Base-by-base conservation (phyloP, 768 basidiomycete species). In the Cystobasidium ongulense region DNA sequence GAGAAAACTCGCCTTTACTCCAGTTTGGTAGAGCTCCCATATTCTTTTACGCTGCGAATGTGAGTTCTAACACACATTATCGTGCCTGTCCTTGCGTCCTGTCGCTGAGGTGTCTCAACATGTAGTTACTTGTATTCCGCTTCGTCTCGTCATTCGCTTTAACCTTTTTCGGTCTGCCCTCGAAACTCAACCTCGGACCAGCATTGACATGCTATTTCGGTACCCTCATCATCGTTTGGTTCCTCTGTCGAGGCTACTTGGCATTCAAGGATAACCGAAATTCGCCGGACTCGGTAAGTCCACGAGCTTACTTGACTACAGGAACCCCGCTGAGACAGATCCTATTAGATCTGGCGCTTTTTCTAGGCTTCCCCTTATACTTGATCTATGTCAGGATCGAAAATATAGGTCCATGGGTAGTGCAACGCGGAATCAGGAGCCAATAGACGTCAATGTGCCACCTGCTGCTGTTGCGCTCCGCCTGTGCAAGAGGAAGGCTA, bases 11-110 rank as follows among this genome's bases (percentile, higher is more conserved):
- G 29, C 68, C 68, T 17, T 21, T 71, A 21, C 27, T 71, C 21
- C 68, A 59, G 25, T 57, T 71, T 31, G 68, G 68, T 23, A 29
- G 68, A 29, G n/a, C 68, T 21, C 68, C 68, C 11, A 59, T 71
- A 53, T 71, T 71, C 53, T 71, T 71, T 53, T 71, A 71, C 53
- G 54, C 43, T 36, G 68, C 53, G n/a, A 54, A 71, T 36, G 68
- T 71, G 27, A 13, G 68, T 39, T 21, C 18, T 50, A n/a, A 8
- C 17, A 5, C 29, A 39, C 8, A 23, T 17, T 63, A 63, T 21
- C 8, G 13, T 7, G 18, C 18, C 39, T 18, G 53, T 54, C 11
- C 53, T 23, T 23, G n/a, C 8, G n/a, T 54, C n/a, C 53, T 54
- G n/a, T 7, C 53, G 53, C 29, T 54, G n/a, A 54, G 10, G 7